Base-by-base conservation (phyloP, 495 filamentous ascomycete species). In the Xanthoparmelia taractica region DNA sequence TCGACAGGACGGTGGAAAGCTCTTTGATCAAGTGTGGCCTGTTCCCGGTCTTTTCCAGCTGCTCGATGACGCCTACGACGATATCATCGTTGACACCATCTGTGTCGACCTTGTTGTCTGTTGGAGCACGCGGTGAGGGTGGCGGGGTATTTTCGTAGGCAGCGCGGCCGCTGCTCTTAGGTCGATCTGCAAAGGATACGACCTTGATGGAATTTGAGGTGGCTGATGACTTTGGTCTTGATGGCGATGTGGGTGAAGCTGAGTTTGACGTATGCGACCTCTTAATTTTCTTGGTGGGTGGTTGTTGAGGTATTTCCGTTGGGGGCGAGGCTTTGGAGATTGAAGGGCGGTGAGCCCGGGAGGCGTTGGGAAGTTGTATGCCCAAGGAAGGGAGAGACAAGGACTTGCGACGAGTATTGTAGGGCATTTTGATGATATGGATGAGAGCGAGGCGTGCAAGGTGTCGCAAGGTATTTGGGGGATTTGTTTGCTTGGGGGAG, bases 361-460 rank as follows among this genome's bases (percentile, higher is more conserved):
- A 85, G 63, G 86, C 83, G 71, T 87, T 87, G 57, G 92, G 94
- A 56, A 98, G 77, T 69, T 93, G 90, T 66, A 97, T 96, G 72
- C 94, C 94, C 67, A 97, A 83, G 63, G 91, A 92, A 27, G 91
- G 89, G 67, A 98, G 80, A 37, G 94, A 98, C 70, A 98, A 77
- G 72, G 92, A 96, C 79, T 97, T 98, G 75, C 94, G 87, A 76
- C 94, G 88, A 65, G 94, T 98, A 76, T 98, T 96, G 83, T 97
- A 97, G 66, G 91, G 91, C 91, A 96, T 96, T 69, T 65, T 84
- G 73, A 59, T 18, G 54, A 60, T 59, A 65, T 63, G 41, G 64
- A 59, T 23, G 25, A 11, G 34, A 59, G n/a, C 40, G 58, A 41
- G 23, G 27, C 27, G 37, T 25, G 8, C 34, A 58, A 36, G 56